These are phyloP conservation scores for Naganishia sp. DNA, from an alignment of 1,284 basidiomycete species.

Conservation along the genomic window DNA sequence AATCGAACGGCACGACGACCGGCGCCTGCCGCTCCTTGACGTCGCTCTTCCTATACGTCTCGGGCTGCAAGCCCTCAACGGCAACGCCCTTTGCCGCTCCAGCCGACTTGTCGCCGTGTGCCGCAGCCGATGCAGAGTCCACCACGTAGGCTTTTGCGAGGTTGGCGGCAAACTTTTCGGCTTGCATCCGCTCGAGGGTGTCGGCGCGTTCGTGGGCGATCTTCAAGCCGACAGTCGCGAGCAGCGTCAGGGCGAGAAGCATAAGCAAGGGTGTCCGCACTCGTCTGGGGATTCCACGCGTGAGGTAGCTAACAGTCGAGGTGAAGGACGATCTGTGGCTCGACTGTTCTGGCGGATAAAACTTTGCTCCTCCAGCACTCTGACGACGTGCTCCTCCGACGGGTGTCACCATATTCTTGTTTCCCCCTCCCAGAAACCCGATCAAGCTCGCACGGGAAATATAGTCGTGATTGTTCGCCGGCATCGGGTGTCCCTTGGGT, in stretches of 20 bases:
- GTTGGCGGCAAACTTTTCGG: conserved; percentile 11
- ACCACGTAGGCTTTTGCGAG: conserved; percentile 33
- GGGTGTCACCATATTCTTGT: neutral
- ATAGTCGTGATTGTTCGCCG: neutral
- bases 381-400: conserved; percentile 2
- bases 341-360: conserved; percentile 21
- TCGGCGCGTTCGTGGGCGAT: conserved; percentile 9
- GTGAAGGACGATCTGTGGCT: conserved; percentile 2
- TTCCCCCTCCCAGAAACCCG: conserved; percentile 29
- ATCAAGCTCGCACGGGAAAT: conserved; percentile 13
- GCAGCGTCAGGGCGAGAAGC: conserved; percentile 12
- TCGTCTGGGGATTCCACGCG: conserved; percentile 30
- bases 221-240: conserved; percentile 20
- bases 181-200: conserved; percentile 19
- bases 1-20: conserved; percentile 11
- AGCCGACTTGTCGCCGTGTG: conserved; percentile 1
- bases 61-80: conserved; percentile 2
- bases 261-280: conserved; percentile 21
- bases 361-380: conserved; percentile 1
- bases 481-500: conserved; percentile 30
- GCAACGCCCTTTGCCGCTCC: neutral
- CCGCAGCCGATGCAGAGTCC: conserved; percentile 3
- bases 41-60: conserved; percentile 4
- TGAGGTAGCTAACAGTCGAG: conserved; percentile 28
- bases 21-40: neutral